These are phyloP conservation scores for Candida maesae DNA, from an alignment of 805 yeast species.

Conservation along the genomic window DNA sequence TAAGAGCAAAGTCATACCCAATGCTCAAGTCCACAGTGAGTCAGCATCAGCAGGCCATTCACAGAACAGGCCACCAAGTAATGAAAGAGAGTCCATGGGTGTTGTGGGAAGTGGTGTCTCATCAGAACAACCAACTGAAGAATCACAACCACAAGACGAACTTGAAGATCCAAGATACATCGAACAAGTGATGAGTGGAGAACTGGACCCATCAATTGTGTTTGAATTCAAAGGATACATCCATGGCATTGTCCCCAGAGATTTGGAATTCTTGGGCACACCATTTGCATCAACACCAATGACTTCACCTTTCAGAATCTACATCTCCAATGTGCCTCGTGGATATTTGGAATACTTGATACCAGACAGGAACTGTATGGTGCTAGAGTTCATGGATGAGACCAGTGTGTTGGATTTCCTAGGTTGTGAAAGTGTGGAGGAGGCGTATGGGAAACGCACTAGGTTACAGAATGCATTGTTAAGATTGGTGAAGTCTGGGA, in stretches of 20 bases:
- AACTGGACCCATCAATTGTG: background rate
- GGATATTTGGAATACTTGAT: slow-evolving; percentile 1
- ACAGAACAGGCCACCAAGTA: too few species aligned
- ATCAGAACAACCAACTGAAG: too few species aligned
- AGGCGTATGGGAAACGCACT: background rate
- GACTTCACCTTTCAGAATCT: slow-evolving; percentile 3
- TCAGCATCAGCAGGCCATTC: too few species aligned
- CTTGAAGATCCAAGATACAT: background rate
- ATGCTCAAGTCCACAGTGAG: too few species aligned
- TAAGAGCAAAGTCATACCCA: too few species aligned
- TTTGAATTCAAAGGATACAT: background rate
- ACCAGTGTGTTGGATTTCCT: slow-evolving; percentile 3
- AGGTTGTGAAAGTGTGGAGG: slow-evolving; percentile 2
- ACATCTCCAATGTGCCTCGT: slow-evolving; percentile 5
- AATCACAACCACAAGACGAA: background rate
- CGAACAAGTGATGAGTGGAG: background rate
- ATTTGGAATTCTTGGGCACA: slow-evolving; percentile 2
- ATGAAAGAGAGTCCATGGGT: too few species aligned
- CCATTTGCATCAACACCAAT: slow-evolving; percentile 2
- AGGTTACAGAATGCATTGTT: background rate
- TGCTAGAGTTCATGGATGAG: slow-evolving; percentile 1
- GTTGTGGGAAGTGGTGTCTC: too few species aligned
- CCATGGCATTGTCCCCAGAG: slow-evolving; percentile 1
- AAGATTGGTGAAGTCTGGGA: background rate
- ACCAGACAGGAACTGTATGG: slow-evolving; percentile 7